Evolutionary conservation across 192 early-diverging fungal genomes (phyloP).

Genomic region (Tieghemiomyces parasiticus): DNA sequence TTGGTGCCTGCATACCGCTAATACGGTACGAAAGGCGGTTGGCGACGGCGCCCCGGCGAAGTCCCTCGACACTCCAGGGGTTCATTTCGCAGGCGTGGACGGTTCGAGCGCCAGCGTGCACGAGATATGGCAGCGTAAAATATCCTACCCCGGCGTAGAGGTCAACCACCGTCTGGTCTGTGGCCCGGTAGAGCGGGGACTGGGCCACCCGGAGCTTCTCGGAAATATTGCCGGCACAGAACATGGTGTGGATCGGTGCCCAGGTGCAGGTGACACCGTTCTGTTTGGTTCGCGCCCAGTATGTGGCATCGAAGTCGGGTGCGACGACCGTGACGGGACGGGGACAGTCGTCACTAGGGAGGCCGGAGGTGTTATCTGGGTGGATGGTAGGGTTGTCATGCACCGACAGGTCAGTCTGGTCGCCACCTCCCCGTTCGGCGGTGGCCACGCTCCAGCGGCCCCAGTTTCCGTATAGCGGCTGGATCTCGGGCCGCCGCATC

Average conservation of each 20-base stretch:
- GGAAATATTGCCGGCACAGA: conserved; percentile 25
- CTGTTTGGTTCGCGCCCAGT: conserved; percentile 20
- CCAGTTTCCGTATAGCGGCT: conserved; percentile 22
- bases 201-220: conserved; percentile 24
- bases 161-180: conserved; percentile 19
- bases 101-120: conserved; percentile 20
- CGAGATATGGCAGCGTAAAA: conserved; percentile 14
- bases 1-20: background rate
- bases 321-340: no score
- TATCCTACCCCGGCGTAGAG: conserved; percentile 27
- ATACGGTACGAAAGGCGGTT: conserved; percentile 13
- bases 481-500: conserved; percentile 20
- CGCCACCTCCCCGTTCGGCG: no score
- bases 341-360: no score
- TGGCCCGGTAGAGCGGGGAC: conserved; percentile 18
- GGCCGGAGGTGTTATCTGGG: no score
- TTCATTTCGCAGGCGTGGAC: conserved; percentile 30
- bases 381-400: no score
- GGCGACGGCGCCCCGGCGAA: conserved; percentile 16
- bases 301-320: conserved; percentile 14
- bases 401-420: no score
- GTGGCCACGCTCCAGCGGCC: conserved; percentile 4
- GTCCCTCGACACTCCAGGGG: conserved; percentile 25
- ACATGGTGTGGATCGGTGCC: conserved; percentile 29
- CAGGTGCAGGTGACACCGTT: conserved; percentile 22